Base-by-base conservation (phyloP, 2,329 filamentous ascomycete genomes). In the Curvularia spicifera region DNA sequence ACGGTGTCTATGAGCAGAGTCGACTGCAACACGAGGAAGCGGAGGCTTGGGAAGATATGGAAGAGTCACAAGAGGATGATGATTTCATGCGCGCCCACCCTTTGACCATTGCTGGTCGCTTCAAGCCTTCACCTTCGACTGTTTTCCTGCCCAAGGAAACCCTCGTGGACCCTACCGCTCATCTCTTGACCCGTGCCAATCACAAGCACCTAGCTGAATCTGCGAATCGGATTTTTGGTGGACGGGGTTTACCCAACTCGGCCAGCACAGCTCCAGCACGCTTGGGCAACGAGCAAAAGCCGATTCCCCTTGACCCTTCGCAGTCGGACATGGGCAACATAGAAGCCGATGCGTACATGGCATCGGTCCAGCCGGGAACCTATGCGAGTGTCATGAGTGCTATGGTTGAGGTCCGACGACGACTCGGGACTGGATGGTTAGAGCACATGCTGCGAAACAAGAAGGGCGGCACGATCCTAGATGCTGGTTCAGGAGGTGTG, bases 171-270 rank as follows among this genome's bases (percentile, higher is more conserved):
- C 93, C 93, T 0, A 87, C 96, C 18, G 82, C 85, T 1, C 78
- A 84, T 4, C 81, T 97, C 2, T 81, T 98, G 85, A 87, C 53
- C 1, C 74, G 76, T 9, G 85, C 91, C 56, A 85, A 88, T 43
- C 71, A 75, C 60, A 89, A 87, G 56, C 95, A 99, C 72, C 81
- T 98, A 31, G 82, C 83, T 33, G 84, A 89, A 56, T 84, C 89
- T 1, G 91, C 93, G 0, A 86, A 91, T 65, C 84, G 82, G 43
- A 83, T 86, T 0, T 94, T 97, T 72, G 94, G 93, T 43, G 94
- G 94, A 0, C 78, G 78, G 3, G 86, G 88, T 0, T 80, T 98
- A 15, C 93, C 93, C 3, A 83, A 89, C 71, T 96, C 92, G 1
- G 87, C 88, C 1, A 93, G 90, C 2, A 89, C 90, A 0, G 78